Conservation (phyloP, 306 rosid species). For the Acacia confusa region DNA sequence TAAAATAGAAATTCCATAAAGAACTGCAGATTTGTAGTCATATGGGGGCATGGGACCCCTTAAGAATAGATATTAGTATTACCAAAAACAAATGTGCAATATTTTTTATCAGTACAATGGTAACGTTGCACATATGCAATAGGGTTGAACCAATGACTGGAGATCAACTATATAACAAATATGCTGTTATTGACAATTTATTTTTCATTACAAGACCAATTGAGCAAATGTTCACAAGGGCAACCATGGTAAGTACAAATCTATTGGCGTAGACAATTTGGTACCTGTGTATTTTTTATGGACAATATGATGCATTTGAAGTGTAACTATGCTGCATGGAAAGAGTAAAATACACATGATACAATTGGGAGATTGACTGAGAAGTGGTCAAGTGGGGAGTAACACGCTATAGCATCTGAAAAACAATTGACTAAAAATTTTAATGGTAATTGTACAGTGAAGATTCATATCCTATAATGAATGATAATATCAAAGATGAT, state of each 20-base stretch:
- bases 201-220: not conserved
- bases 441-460: not conserved
- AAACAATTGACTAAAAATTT: not conserved
- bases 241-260: not conserved
- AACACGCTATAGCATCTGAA: not conserved
- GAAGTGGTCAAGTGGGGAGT: not conserved
- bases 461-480: not conserved
- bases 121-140: no score
- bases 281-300: not conserved
- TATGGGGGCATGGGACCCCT: no score
- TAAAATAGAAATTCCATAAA: no score
- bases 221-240: not conserved
- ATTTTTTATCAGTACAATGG: no score
- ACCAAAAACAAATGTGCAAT: no score
- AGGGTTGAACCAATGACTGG: not conserved
- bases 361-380: not conserved
- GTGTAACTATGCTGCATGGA: not conserved
- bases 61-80: no score
- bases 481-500: not conserved
- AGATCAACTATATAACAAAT: not conserved
- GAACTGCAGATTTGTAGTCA: no score
- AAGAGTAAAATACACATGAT: not conserved
- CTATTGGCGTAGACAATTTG: not conserved
- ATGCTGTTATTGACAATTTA: not conserved
- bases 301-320: not conserved